Evolutionary conservation across 768 basidiomycete species (phyloP), one percentile per base, ranked within the genome.

Genomic region (Mycena kentingensis): DNA sequence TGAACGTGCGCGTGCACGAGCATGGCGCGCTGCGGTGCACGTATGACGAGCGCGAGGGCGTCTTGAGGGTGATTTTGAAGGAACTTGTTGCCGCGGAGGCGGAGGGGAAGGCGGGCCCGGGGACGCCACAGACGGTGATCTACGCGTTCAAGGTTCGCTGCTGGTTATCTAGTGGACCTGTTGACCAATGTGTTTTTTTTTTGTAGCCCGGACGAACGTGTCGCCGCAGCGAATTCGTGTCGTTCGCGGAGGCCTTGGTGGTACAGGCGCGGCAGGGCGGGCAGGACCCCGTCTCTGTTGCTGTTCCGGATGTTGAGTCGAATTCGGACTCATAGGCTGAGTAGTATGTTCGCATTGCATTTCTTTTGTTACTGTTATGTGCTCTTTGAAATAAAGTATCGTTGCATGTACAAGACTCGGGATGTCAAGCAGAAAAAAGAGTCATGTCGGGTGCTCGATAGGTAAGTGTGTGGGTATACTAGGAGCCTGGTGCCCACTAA

Each of bases 101-200:
- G 34, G 65, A 46, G 32, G 54, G 52, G 13, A 54, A 49, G 63
- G 62, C 55, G 60, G 63, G 55, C 12, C 24, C 52, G n/a, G 57
- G 51, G 49, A 51, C 64, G 63, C 54, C 57, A 15, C 79, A 83
- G 48, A 58, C 85, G 11, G 79, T 83, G 11, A 67, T 87, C 4
- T 87, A 88, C 58, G 86, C 82, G 2, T 60, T 88, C 39, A 87
- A 83, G 81, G 85, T 85, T n/a, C n/a, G n/a, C n/a, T n/a, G 45
- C 3, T 71, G 50, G 28, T 37, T 38, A 26, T 11, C 38, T 16
- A 12, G 28, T 18, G 34, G 21, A 47, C 15, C 7, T 32, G 31
- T 8, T 32, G 10, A 38, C 6, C n/a, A 16, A 15, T 4, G n/a
- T 1, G 21, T n/a, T 10, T 31, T 37, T 43, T 49, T 45, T n/a